Percentiles rank a stretch among this genome's conserved stretches.
Conservation (phyloP, 805 yeast genomes). For the Candida germanica region DNA sequence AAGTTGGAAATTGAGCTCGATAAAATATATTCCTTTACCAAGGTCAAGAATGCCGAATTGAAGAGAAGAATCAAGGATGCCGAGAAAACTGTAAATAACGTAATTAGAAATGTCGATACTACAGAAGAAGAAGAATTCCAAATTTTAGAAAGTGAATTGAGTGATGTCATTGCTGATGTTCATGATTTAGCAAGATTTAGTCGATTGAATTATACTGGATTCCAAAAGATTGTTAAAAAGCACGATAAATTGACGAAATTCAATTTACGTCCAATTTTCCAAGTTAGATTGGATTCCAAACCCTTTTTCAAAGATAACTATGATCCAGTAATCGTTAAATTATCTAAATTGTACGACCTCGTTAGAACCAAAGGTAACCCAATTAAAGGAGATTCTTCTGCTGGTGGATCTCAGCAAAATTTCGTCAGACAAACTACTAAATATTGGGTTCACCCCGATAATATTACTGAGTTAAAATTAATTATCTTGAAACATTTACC, state of each 20-base stretch:
- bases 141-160: conserved; percentile 41
- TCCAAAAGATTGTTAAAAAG: conserved; percentile 93
- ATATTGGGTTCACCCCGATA: conserved; percentile 99
- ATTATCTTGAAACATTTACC: conserved; percentile 93
- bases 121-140: conserved; percentile 41
- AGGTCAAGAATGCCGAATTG: conserved; percentile 83
- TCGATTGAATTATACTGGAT: conserved; percentile 92
- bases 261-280: conserved; percentile 85
- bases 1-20: conserved; percentile 80
- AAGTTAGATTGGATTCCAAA: conserved; percentile 86
- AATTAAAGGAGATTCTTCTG: conserved; percentile 88
- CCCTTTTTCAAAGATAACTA: conserved; percentile 96
- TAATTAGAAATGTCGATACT: conserved; percentile 47
- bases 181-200: conserved; percentile 95
- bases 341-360: conserved; percentile 84
- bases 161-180: conserved; percentile 91
- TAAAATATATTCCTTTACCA: conserved; percentile 88
- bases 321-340: conserved; percentile 82
- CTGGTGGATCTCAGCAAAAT: conserved; percentile 98
- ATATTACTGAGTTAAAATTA: conserved; percentile 92
- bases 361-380: conserved; percentile 97
- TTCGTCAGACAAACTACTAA: conserved; percentile 98
- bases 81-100: conserved; percentile 67
- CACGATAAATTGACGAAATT: conserved; percentile 83
- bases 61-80: conserved; percentile 79